phyloP scores from a whole-genome alignment of 1,139 yeast genomes.

The Tardiomyces blankii region DNA sequence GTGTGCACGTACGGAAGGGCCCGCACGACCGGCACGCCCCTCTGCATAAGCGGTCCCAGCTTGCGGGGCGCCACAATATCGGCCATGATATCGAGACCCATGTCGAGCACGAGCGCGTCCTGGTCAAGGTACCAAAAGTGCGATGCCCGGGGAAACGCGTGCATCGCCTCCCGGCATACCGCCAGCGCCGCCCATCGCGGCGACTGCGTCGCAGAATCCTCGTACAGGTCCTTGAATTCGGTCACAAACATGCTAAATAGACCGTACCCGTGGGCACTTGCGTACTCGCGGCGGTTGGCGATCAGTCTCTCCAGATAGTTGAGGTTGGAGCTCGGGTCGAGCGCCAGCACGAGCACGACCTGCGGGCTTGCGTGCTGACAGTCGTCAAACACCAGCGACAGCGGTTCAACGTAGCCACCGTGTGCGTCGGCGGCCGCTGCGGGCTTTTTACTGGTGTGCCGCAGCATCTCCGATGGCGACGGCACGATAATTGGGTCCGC shows the following conservation, averaged over 20 bases:
- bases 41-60: slow-evolving; percentile 48
- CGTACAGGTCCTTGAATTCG: slow-evolving; percentile 41
- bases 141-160: slow-evolving; percentile 76
- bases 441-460: too few species aligned
- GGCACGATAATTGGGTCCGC: too few species aligned
- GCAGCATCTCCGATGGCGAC: too few species aligned
- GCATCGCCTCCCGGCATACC: slow-evolving; percentile 72
- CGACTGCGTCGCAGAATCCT: slow-evolving; percentile 12
- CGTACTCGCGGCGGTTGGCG: slow-evolving; percentile 79
- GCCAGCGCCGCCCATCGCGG: slow-evolving; percentile 51
- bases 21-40: slow-evolving; percentile 47
- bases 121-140: slow-evolving; percentile 86
- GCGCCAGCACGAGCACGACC: slow-evolving; percentile 65
- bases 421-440: not conserved
- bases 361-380: slow-evolving; percentile 35
- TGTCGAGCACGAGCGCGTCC: slow-evolving; percentile 62
- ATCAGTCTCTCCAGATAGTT: slow-evolving; percentile 49
- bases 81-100: slow-evolving; percentile 39
- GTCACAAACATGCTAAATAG: slow-evolving; percentile 72
- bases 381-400: not conserved
- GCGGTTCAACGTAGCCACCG: not conserved
- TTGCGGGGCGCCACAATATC: slow-evolving; percentile 43
- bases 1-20: slow-evolving; percentile 26
- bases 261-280: slow-evolving; percentile 66
- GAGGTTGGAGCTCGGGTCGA: slow-evolving; percentile 35